phyloP scores from a whole-genome alignment of 2,329 filamentous ascomycete genomes.

The Anisogramma anomala region DNA sequence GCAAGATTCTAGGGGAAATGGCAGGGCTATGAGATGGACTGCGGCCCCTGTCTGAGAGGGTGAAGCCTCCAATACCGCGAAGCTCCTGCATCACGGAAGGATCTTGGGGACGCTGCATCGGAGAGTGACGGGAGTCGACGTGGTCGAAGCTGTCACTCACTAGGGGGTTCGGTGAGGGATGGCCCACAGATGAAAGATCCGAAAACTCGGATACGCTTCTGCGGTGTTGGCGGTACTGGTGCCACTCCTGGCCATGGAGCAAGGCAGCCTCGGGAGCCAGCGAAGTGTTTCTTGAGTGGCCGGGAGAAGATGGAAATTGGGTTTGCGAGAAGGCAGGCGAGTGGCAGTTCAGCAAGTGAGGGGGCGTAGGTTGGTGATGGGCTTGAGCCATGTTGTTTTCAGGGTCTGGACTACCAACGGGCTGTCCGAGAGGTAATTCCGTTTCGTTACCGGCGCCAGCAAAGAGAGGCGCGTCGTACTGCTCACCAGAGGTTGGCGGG shows the following conservation, averaged over 20 bases:
- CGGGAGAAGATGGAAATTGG: slow-evolving; percentile 38
- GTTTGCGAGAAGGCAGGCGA: slow-evolving; percentile 47
- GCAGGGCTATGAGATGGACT: slow-evolving; percentile 69
- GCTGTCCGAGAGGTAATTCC: slow-evolving; percentile 31
- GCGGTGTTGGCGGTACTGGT: slow-evolving; percentile 67
- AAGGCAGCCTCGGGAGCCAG: slow-evolving; percentile 46
- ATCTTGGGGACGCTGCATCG: slow-evolving; percentile 66
- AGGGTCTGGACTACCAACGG: slow-evolving; percentile 32
- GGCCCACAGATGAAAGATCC: slow-evolving; percentile 75
- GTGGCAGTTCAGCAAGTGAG: slow-evolving; percentile 43
- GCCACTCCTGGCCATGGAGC: slow-evolving; percentile 47
- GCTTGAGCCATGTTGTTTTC: slow-evolving; percentile 39
- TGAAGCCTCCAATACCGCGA: slow-evolving; percentile 68
- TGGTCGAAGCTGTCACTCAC: slow-evolving; percentile 70
- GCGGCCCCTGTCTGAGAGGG: slow-evolving; percentile 63
- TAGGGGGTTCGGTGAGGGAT: slow-evolving; percentile 63
- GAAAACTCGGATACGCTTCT: slow-evolving; percentile 84
- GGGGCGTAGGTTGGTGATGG: slow-evolving; percentile 43
- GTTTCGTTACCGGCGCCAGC: slow-evolving; percentile 21
- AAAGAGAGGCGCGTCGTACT: slow-evolving; percentile 53
- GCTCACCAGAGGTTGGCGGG: slow-evolving; percentile 37
- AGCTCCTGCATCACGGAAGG: slow-evolving; percentile 64
- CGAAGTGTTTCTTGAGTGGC: slow-evolving; percentile 45
- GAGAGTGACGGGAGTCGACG: slow-evolving; percentile 62
- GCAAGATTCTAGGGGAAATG: slow-evolving; percentile 50